Evolutionary conservation across 768 basidiomycete species (phyloP).

Genomic region (Lentinula sp.): DNA sequence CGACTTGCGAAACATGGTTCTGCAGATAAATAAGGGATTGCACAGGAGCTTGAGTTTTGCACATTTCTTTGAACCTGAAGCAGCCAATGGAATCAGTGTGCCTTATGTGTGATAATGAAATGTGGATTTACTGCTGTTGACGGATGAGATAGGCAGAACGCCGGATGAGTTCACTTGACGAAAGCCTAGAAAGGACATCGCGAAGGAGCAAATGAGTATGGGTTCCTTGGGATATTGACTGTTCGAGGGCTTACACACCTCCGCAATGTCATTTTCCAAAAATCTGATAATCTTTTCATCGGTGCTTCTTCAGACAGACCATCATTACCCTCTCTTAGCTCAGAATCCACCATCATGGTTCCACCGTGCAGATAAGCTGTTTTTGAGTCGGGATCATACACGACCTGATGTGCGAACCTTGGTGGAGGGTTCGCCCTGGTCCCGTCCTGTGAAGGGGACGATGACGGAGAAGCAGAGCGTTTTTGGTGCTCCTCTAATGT

Average conservation of each 20-base stretch:
- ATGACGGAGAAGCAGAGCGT: not conserved
- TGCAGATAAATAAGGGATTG: constrained; percentile 70
- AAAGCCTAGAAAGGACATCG: constrained; percentile 37
- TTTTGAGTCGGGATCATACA: constrained; percentile 55
- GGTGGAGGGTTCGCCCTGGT: constrained; percentile 38
- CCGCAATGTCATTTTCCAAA: constrained; percentile 68
- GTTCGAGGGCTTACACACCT: constrained; percentile 37
- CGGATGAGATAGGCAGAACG: constrained; percentile 59
- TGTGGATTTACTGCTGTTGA: constrained; percentile 61
- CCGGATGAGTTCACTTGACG: constrained; percentile 56
- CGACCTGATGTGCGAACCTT: constrained; percentile 75
- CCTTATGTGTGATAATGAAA: not conserved
- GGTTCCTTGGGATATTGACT: not conserved
- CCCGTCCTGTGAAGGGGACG: not conserved
- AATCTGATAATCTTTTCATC: constrained; percentile 56
- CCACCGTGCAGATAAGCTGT: constrained; percentile 72
- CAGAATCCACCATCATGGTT: constrained; percentile 18
- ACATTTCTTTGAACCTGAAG: constrained; percentile 76
- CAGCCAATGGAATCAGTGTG: not conserved
- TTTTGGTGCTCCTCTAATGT: constrained; percentile 21
- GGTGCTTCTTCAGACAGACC: constrained; percentile 18
- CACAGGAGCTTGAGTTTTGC: constrained; percentile 49
- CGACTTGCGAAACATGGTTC: constrained; percentile 61
- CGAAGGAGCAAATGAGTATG: not conserved
- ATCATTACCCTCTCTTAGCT: constrained; percentile 5